Base-by-base conservation (phyloP, 345 rosid genomes). In the Durio zibethinus region DNA sequence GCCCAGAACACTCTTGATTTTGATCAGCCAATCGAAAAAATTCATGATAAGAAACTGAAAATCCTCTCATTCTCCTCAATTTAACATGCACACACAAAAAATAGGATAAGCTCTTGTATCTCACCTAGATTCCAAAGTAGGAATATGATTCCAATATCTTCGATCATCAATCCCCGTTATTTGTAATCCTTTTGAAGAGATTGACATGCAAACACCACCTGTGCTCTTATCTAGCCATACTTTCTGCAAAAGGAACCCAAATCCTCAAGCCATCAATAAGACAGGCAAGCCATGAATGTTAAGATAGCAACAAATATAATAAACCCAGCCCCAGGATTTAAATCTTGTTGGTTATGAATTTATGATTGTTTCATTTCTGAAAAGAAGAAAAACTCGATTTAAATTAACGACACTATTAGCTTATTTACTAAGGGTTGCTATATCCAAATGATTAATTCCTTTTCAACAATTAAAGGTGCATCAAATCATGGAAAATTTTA, bases 121-220 rank as follows among this genome's bases (percentile, higher is more conserved):
- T 82, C 80, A 93, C 99, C 96, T 87, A 78, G 99, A 95, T 78
- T 94, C 98, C 38, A 88, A 97, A 0, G 93, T 81, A 7, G 89
- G 90, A 66, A 95, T 80, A 81, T 86, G 90, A 79, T 87, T 95
- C 99, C 99, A 95, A 76, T 95, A 93, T 86, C 99, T 87, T 60
- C 99, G 84, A 81, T 95, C 98, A 84, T 95, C 94, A 31, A 93
- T 90, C 60, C 99, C 98, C 0, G 98, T 95, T 54, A 95, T 88
- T 0, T 82, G 79, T 66, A 95, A 83, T 0, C 97, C 99, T 77
- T 86, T 95, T 3, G 93, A 82, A 69, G 91, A 88, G 77, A 91
- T 79, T 11, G 89, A 84, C 78, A 95, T 80, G 78, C 96, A 93
- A 52, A 91, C 87, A 57, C 88, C 93, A 61, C 94, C 87, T 4